phyloP scores from a whole-genome alignment of 495 filamentous ascomycete species.

The Aspergillus haitiensis region DNA sequence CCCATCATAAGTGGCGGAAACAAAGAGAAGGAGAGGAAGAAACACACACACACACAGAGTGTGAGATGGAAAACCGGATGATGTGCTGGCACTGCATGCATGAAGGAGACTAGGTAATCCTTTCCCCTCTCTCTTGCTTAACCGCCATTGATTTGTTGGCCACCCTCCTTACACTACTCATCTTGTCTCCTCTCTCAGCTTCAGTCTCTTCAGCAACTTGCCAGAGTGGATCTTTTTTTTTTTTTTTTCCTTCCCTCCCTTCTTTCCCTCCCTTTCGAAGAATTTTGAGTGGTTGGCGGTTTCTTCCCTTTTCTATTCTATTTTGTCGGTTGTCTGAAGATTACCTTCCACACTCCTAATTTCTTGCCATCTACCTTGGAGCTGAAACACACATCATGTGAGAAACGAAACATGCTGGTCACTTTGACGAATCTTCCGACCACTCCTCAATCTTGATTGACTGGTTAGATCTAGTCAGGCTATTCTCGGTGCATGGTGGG shows the following conservation, averaged over 20 bases:
- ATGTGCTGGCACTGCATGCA: slow-evolving; percentile 40
- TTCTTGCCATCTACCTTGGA: no score
- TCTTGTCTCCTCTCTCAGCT: slow-evolving; percentile 19
- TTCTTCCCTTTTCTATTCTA: no score
- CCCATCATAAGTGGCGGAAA: no score
- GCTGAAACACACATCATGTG: no score
- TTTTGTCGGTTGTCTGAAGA: no score
- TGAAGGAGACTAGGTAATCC: slow-evolving; percentile 21
- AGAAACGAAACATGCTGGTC: no score
- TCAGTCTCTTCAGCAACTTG: not conserved
- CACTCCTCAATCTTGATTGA: no score
- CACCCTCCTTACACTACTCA: slow-evolving; percentile 24
- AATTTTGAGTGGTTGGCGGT: no score
- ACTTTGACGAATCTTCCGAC: no score
- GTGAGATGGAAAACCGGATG: slow-evolving; percentile 11
- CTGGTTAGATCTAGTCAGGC: no score
- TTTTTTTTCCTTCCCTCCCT: not conserved
- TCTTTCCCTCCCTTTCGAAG: not conserved
- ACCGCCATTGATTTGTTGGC: slow-evolving; percentile 33
- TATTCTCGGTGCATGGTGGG: no score
- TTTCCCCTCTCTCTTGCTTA: slow-evolving; percentile 14
- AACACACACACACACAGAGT: not conserved
- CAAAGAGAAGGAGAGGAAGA: not conserved
- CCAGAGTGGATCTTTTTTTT: not conserved
- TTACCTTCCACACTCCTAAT: no score